Conservation (phyloP, 768 basidiomycete genomes). For the Kwoniella sp. region DNA sequence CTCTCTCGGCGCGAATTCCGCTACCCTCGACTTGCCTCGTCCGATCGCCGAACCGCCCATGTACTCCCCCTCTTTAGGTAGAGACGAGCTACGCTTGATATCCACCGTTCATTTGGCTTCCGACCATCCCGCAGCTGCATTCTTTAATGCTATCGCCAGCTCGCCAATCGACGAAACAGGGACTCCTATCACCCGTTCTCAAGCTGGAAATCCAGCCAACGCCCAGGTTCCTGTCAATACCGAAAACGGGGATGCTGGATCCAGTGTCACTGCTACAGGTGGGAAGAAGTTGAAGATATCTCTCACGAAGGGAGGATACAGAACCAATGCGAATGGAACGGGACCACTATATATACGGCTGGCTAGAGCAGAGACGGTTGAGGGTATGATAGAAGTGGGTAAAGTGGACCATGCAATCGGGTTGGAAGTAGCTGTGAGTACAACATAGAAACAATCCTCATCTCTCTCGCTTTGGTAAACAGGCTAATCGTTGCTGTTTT, state of each 20-base stretch:
- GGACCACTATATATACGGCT: conserved; percentile 41
- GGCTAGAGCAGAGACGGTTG: conserved; percentile 32
- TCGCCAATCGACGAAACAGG: conserved; percentile 13
- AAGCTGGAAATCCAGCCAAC: conserved; percentile 11
- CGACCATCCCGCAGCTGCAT: conserved; percentile 44
- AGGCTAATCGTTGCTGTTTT: too few relatives aligned
- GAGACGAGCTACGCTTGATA: conserved; percentile 44
- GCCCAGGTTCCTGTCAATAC: not conserved
- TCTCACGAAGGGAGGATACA: conserved; percentile 28
- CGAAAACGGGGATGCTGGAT: not conserved
- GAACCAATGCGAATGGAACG: conserved; percentile 38
- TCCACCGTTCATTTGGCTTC: conserved; percentile 46
- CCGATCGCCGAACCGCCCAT: conserved; percentile 37
- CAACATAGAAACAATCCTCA: too few relatives aligned
- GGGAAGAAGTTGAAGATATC: conserved; percentile 40
- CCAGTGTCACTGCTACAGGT: conserved; percentile 25
- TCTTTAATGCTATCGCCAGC: conserved; percentile 35
- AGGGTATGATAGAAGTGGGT: conserved; percentile 42
- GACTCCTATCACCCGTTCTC: conserved; percentile 1
- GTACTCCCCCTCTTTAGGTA: conserved; percentile 40
- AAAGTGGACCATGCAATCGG: conserved; percentile 42
- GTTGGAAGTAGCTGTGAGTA: conserved; percentile 46
- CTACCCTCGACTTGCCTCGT: conserved; percentile 28
- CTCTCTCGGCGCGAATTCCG: not conserved
- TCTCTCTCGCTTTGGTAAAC: too few relatives aligned